Conservation (phyloP, 78 protist genomes). For the Fonticula alba region DNA sequence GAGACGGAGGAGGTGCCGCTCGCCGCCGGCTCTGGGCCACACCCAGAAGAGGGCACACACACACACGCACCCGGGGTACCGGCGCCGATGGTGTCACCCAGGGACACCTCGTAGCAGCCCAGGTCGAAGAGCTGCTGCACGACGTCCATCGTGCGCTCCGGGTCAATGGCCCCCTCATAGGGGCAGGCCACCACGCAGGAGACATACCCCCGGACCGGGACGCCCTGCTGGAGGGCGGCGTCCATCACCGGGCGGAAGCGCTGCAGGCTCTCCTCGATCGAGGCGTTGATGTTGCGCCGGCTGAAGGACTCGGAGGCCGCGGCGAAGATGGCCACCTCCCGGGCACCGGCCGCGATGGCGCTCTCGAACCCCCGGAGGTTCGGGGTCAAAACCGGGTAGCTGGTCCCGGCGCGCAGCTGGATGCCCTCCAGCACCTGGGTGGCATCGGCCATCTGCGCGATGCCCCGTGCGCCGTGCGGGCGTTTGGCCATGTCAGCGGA, state of each 20-base stretch:
- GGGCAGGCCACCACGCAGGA: constrained; percentile 82
- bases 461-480: not conserved
- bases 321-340: constrained; percentile 57
- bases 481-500: too few relatives aligned
- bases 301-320: constrained; percentile 50
- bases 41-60: not conserved
- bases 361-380: constrained; percentile 52
- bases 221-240: constrained; percentile 27
- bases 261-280: constrained; percentile 46
- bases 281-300: constrained; percentile 40
- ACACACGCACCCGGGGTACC: constrained; percentile 59
- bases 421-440: constrained; percentile 17
- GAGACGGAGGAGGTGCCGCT: too few relatives aligned
- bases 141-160: constrained; percentile 31
- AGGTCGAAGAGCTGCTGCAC: constrained; percentile 31
- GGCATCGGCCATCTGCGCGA: constrained; percentile 41
- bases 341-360: constrained; percentile 40
- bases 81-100: constrained; percentile 85
- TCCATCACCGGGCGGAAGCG: constrained; percentile 35
- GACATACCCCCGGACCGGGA: constrained; percentile 57
- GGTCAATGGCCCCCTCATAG: constrained; percentile 43
- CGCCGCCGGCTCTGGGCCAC: too few relatives aligned
- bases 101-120: constrained; percentile 80
- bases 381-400: constrained; percentile 67
- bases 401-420: constrained; percentile 16